A percentile compares a stretch with the other conserved stretches of the same genome.
Conservation (phyloP, 2,329 filamentous ascomycete species). For the Pseudopithomyces maydicus region DNA sequence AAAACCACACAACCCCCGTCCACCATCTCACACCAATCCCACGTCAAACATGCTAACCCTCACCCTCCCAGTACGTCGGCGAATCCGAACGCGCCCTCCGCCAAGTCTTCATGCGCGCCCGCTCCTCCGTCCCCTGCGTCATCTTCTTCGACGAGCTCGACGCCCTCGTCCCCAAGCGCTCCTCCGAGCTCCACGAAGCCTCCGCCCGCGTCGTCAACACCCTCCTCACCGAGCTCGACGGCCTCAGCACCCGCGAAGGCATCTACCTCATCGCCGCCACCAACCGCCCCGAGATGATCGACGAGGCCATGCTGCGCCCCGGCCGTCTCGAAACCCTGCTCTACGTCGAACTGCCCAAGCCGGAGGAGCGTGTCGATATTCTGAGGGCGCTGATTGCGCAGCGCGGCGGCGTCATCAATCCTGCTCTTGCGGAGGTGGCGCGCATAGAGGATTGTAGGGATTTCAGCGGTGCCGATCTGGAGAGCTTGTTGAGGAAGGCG, state of each 20-base stretch:
- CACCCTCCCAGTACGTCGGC: constrained; percentile 71
- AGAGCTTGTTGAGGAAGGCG: constrained; percentile 63
- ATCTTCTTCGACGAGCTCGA: constrained; percentile 99
- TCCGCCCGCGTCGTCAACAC: constrained; percentile 92
- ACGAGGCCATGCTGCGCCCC: constrained; percentile 90
- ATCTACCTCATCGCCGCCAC: constrained; percentile 96
- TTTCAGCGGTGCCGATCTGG: constrained; percentile 75
- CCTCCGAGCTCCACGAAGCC: constrained; percentile 77
- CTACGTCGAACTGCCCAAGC: constrained; percentile 83
- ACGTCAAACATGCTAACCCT: constrained; percentile 8
- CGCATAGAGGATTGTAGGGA: constrained; percentile 67
- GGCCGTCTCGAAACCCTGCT: constrained; percentile 87
- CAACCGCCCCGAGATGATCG: constrained; percentile 95
- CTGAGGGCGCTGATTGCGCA: constrained; percentile 66
- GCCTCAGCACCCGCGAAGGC: constrained; percentile 76
- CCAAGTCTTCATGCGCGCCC: constrained; percentile 86
- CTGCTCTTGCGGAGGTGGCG: constrained; percentile 68
- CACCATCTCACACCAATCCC: not conserved
- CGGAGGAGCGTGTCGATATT: constrained; percentile 83
- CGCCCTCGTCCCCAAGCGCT: constrained; percentile 83
- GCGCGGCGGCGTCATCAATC: constrained; percentile 57
- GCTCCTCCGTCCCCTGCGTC: constrained; percentile 86
- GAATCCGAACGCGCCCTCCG: constrained; percentile 93
- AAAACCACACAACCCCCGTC: not conserved
- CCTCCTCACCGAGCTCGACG: constrained; percentile 91